Base-by-base conservation (phyloP, 371 early-diverging fungal genomes). In the Mucor indicus region DNA sequence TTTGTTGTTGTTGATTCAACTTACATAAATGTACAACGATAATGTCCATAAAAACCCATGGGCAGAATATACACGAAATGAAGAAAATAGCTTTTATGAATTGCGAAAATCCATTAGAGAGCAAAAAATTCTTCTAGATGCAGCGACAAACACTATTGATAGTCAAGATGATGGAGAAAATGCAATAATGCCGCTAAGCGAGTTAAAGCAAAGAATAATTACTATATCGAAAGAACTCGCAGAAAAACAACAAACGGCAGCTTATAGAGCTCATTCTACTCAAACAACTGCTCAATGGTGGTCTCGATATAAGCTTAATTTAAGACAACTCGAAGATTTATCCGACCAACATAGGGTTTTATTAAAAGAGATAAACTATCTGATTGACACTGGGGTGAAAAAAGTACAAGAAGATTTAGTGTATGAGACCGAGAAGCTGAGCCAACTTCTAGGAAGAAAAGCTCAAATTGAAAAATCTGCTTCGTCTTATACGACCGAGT, bases 341-440 rank as follows among this genome's bases (percentile, higher is more conserved):
- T 46, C 56, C 3, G 67, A 69, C 23, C 62, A 75, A 39, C 53
- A 57, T 13, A 45, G 50, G 6, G 23, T 62, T 0, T 19, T 70
- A 15, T 30, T 58, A 20, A 68, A 69, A 27, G 75, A 75, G 48
- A 38, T 71, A 8, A 55, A 64, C 22, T 75, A 71, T 43, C 30
- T 71, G 5, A 23, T 65, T 15, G 39, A 58, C 6, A 68, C 54
- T 6, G 53, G 56, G 30, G 50, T 68, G 8, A 53, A 44, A 22
- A 53, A 47, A 10, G 20, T 60, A 9, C 30, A 29, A 11, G 32
- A 46, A 1, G 46, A 64, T 15, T 20, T 70, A 9, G 13, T 43
- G 3, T 21, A 16, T 16, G 66, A 69, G 53, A 64, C 55, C 6
- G 56, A 68, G 15, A 53, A 40, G 5, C 41, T 67, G 3, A 36